These are phyloP conservation scores for Desmodesmus armatus DNA, from an alignment of 139 green algal species.

Conservation along the genomic window DNA sequence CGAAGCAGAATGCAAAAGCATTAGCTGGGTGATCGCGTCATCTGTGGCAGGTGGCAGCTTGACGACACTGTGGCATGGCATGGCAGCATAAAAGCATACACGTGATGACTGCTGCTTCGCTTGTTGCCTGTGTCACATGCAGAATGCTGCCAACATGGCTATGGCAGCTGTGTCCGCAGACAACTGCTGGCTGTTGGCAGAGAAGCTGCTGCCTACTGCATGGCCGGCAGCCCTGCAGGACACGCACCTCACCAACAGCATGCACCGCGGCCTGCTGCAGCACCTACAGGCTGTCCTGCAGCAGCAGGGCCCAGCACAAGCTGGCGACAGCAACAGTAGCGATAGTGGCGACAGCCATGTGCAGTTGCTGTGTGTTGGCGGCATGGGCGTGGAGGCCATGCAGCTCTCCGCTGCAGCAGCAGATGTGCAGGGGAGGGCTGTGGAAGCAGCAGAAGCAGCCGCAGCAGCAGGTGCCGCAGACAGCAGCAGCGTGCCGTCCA, in stretches of 20 bases:
- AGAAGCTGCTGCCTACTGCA: background rate
- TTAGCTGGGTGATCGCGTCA: no score
- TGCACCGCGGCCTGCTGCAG: background rate
- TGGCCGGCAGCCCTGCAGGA: constrained; percentile 29
- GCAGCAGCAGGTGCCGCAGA: constrained; percentile 23
- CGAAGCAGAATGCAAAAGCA: no score
- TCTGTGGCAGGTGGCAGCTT: background rate
- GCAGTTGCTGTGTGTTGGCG: constrained; percentile 10
- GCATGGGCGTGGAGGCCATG: background rate
- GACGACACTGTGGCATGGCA: background rate
- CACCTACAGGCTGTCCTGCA: background rate
- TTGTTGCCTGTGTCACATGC: background rate
- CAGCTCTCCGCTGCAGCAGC: constrained; percentile 28
- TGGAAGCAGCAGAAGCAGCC: constrained; percentile 14
- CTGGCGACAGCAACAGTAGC: background rate
- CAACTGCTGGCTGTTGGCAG: constrained; percentile 27
- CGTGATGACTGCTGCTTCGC: background rate
- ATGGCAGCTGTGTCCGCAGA: constrained; percentile 19
- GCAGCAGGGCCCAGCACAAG: constrained; percentile 5
- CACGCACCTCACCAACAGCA: background rate
- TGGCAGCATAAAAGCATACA: background rate
- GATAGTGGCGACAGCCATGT: background rate
- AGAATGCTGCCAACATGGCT: background rate
- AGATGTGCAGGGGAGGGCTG: background rate
- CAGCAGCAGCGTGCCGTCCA: background rate